These are phyloP conservation scores for Saksenaea oblongispora DNA, from an alignment of 371 early-diverging fungal genomes.

Conservation along the genomic window DNA sequence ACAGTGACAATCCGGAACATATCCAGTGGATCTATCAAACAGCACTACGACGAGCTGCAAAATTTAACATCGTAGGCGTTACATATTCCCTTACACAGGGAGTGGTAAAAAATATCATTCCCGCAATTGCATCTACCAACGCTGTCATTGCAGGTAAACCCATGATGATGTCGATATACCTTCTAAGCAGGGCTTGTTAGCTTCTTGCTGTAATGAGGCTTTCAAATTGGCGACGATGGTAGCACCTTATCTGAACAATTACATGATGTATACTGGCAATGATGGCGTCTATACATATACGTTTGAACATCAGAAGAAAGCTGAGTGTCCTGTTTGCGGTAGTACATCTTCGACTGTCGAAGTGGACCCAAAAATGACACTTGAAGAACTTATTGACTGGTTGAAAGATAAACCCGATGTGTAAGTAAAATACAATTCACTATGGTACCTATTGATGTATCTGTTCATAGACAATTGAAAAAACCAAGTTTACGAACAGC, in stretches of 20 bases:
- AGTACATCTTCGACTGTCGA: conserved; percentile 42
- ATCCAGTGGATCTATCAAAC: conserved; percentile 84
- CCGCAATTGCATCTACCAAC: conserved; percentile 99
- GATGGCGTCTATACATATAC: conserved; percentile 90
- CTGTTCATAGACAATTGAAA: conserved; percentile 67
- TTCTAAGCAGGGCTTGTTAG: conserved; percentile 30
- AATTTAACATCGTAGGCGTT: conserved; percentile 87
- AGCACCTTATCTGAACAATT: conserved; percentile 82
- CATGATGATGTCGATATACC: neutral
- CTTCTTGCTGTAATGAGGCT: conserved; percentile 94
- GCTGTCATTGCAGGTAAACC: conserved; percentile 92
- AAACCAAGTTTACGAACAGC: conserved; percentile 71
- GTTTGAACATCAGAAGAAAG: conserved; percentile 81
- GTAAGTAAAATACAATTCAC: conserved; percentile 42
- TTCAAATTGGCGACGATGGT: conserved; percentile 86
- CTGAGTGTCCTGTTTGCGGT: conserved; percentile 93
- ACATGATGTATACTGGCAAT: conserved; percentile 95
- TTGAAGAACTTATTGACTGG: conserved; percentile 75
- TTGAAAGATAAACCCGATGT: conserved; percentile 71
- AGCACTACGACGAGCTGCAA: conserved; percentile 73
- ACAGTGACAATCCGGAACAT: conserved; percentile 91
- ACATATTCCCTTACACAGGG: conserved; percentile 94
- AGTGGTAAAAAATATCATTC: conserved; percentile 98
- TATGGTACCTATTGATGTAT: neutral
- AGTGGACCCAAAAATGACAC: conserved; percentile 46